Percentiles rank a stretch among this genome's conserved stretches.
phyloP scores from a whole-genome alignment of 2,329 filamentous ascomycete genomes.

The Didymella pomorum region DNA sequence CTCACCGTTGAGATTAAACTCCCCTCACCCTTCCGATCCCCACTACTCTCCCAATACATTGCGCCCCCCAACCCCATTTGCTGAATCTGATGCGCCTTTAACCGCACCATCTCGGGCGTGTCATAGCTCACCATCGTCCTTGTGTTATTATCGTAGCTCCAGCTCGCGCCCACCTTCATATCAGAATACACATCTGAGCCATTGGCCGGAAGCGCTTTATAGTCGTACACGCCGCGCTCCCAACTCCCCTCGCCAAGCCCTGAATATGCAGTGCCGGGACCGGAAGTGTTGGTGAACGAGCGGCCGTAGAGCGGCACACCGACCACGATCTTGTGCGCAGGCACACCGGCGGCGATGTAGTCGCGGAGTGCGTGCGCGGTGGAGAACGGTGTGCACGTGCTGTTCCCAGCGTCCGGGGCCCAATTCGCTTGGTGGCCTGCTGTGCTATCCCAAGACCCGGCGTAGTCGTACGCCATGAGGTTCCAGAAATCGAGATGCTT shows the following conservation, averaged over 20 bases:
- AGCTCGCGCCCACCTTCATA: slow-evolving; percentile 36
- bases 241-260: slow-evolving; percentile 46
- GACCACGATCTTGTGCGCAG: slow-evolving; percentile 46
- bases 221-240: slow-evolving; percentile 50
- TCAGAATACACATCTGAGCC: slow-evolving; percentile 39
- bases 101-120: slow-evolving; percentile 41
- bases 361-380: slow-evolving; percentile 43
- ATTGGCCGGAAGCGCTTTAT: slow-evolving; percentile 44
- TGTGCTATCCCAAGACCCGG: slow-evolving; percentile 46
- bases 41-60: slow-evolving; percentile 51
- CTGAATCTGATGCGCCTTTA: slow-evolving; percentile 40
- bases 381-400: slow-evolving; percentile 44
- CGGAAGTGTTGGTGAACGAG: slow-evolving; percentile 45
- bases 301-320: slow-evolving; percentile 52
- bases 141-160: slow-evolving; percentile 39
- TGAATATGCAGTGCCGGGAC: slow-evolving; percentile 42
- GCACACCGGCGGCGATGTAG: slow-evolving; percentile 44
- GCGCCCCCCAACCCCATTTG: slow-evolving; percentile 45
- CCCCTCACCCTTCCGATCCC: slow-evolving; percentile 43
- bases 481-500: slow-evolving; percentile 61
- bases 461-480: slow-evolving; percentile 86
- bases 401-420: slow-evolving; percentile 6
- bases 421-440: slow-evolving; percentile 48
- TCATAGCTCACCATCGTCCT: slow-evolving; percentile 46
- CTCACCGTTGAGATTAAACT: slow-evolving; percentile 46